Base-by-base conservation (phyloP, 805 yeast species). In the Wickerhamiella galacta region DNA sequence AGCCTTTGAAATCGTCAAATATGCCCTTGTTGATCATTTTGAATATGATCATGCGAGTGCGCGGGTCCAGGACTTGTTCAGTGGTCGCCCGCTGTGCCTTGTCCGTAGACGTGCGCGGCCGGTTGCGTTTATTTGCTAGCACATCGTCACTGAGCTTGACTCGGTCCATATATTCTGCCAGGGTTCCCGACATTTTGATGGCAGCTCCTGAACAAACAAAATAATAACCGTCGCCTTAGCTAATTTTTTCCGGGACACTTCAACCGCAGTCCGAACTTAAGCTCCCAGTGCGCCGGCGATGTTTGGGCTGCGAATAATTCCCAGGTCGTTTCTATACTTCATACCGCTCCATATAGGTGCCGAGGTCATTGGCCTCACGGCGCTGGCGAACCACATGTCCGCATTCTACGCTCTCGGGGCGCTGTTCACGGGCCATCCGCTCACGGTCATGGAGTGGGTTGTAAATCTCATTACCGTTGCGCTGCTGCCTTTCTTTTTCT, bases 41-140 rank as follows among this genome's bases (percentile, higher is more conserved):
- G 33, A 75, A 72, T 34, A 90, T 61, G 48, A 87, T 87, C 45
- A 71, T 63, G 60, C 85, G 64, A 0, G 99, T 90, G 40, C 96
- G 66, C 4, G 96, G 96, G 53, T 90, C 99, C 37, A 90, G 58
- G 2, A 90, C 98, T 53, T 85, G 94, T 48, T 90, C 96, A 11
- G 83, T 93, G 0, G 99, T 90, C 2, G 98, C 98, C 34, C 98
- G 63, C 46, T 90, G 83, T 1, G 96, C 74, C 46, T 83, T 72
- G 56, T 87, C 98, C 2, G 58, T 43, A 9, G 49, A 25, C 28
- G 28, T 14, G 19, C 28, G 28, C 14, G 14, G 19, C 28, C 15
- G 12, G 17, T 16, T 4, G 41, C 10, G 4, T n/a, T n/a, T n/a
- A n/a, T n/a, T n/a, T 7, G n/a, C 14, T n/a, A 27, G 21, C 9